Base-by-base conservation (phyloP, 495 filamentous ascomycete species). In the Podospora appendiculata region DNA sequence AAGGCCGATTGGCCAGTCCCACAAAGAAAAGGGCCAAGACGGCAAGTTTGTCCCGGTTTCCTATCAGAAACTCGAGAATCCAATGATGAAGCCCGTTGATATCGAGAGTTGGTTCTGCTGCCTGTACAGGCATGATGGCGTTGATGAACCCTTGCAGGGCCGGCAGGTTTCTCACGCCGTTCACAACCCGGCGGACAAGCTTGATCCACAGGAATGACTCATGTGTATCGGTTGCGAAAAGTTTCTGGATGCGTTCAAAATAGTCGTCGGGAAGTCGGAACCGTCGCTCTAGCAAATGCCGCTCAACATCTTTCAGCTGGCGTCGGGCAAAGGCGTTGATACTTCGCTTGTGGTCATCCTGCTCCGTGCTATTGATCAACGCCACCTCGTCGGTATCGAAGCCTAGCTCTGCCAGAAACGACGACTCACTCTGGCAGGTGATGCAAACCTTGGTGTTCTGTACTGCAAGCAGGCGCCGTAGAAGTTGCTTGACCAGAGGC, bases 391-490 rank as follows among this genome's bases (percentile, higher is more conserved):
- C 47, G 7, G n/a, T 7, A 25, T 41, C 18, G 6, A 13, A 35
- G 7, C 10, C 36, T 12, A 40, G 13, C 8, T 40, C 18, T 11
- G 47, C 34, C 11, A 49, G 11, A 12, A 32, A 6, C 17, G 34
- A n/a, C 10, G 17, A 25, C 11, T 8, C 17, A 7, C 17, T 18
- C n/a, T 49, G 34, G 18, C 10, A 47, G 11, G 51, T 53, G 14
- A 53, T 9, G 51, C 51, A 53, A 3, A 53, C 18, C 17, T 53
- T 53, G 35, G 51, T n/a, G 18, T 47, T 53, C 3, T 13, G 36
- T 13, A 53, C n/a, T 11, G 45, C 8, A 3, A 25, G 43, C 33
- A 53, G 25, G 2, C 45, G 43, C 17, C 34, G 41, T 14, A 53
- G 13, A 7, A 53, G 17, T 34, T 48, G 34, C 35, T 35, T 18